Evolutionary conservation across 1,139 yeast genomes (phyloP).

Genomic region (Debaryomyces singareniensis): DNA sequence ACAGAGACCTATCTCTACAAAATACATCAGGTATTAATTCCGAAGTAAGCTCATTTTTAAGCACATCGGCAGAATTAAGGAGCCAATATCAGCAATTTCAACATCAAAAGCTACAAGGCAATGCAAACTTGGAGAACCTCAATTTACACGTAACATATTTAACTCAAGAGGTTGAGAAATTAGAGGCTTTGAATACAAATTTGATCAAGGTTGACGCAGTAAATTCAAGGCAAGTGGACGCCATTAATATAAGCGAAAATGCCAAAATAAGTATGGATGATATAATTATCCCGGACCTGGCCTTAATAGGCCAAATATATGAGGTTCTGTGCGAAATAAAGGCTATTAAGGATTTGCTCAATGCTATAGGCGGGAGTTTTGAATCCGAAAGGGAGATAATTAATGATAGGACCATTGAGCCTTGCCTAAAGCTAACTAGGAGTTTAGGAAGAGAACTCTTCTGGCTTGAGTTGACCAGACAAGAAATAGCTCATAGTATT

Average conservation of each 20-base stretch:
- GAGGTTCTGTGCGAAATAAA: slow-evolving; percentile 59
- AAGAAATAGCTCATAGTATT: slow-evolving; percentile 22
- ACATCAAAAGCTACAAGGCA: slow-evolving; percentile 34
- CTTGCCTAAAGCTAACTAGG: slow-evolving; percentile 52
- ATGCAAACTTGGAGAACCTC: slow-evolving; percentile 27
- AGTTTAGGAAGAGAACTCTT: slow-evolving; percentile 74
- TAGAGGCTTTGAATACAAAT: slow-evolving; percentile 20
- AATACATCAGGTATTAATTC: neutral
- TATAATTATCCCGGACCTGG: slow-evolving; percentile 36
- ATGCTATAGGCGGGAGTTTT: slow-evolving; percentile 51
- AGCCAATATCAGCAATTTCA: neutral
- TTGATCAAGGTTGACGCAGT: slow-evolving; percentile 18
- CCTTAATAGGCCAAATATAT: slow-evolving; percentile 46
- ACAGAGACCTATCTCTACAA: neutral
- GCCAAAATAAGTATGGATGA: slow-evolving; percentile 22
- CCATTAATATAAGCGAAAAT: slow-evolving; percentile 13
- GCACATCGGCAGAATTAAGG: neutral
- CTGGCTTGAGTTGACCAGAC: slow-evolving; percentile 35
- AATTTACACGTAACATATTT: slow-evolving; percentile 29
- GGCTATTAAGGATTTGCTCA: slow-evolving; percentile 62
- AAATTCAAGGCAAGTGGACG: slow-evolving; percentile 15
- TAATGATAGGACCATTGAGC: slow-evolving; percentile 36
- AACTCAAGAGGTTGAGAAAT: slow-evolving; percentile 20
- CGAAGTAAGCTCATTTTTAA: neutral
- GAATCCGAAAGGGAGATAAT: slow-evolving; percentile 27